Percentiles rank a stretch among this genome's conserved stretches.
phyloP scores from a whole-genome alignment of 2,329 filamentous ascomycete species.

The Peltaster fructicola region DNA sequence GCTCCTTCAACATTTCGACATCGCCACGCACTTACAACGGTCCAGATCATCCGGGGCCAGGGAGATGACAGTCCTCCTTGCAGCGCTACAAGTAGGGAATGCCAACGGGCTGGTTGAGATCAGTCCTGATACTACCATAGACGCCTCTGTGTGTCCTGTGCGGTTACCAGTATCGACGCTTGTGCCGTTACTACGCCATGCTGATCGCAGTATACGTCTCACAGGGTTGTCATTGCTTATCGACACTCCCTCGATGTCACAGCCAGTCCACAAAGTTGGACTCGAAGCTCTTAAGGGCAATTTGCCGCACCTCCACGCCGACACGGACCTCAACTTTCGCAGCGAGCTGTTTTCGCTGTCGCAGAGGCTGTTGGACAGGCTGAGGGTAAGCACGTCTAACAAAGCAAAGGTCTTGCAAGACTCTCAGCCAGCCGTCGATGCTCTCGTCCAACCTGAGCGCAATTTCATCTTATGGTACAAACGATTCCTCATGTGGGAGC shows the following conservation, averaged over 20 bases:
- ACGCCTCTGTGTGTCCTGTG: constrained; percentile 23
- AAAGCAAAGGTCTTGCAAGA: not conserved
- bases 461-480: constrained; percentile 60
- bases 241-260: constrained; percentile 55
- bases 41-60: not conserved
- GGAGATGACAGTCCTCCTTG: constrained; percentile 10
- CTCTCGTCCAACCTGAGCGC: constrained; percentile 5
- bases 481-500: constrained; percentile 51
- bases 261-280: constrained; percentile 46
- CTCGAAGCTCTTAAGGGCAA: constrained; percentile 41
- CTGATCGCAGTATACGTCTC: constrained; percentile 40
- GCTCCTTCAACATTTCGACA: constrained; percentile 23
- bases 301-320: constrained; percentile 44
- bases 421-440: no score
- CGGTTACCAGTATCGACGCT: constrained; percentile 33
- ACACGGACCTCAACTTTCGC: constrained; percentile 72
- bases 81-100: constrained; percentile 27
- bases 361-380: constrained; percentile 58
- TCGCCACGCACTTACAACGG: constrained; percentile 15
- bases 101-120: constrained; percentile 28
- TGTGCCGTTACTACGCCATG: constrained; percentile 20
- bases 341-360: constrained; percentile 61
- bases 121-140: constrained; percentile 8
- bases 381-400: constrained; percentile 35
- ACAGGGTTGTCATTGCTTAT: constrained; percentile 69